Evolutionary conservation across 768 basidiomycete genomes (phyloP).

Genomic region (Saitozyma podzolica): DNA sequence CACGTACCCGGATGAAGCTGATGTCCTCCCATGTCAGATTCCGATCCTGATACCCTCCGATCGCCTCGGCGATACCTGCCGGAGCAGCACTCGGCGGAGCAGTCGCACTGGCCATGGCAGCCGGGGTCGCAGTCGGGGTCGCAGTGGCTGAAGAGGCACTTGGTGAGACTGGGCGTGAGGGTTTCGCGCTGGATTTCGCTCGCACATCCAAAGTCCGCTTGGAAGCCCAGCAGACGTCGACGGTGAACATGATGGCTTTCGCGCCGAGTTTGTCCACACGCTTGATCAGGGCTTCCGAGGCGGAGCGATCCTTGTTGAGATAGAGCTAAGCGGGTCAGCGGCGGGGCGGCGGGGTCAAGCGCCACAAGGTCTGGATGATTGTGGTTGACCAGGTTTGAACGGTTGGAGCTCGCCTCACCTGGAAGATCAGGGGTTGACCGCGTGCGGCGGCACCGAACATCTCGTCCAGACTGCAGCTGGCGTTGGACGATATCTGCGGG

Average conservation of each 20-base stretch:
- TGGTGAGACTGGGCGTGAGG: too few relatives aligned
- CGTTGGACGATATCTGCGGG: slow-evolving; percentile 51
- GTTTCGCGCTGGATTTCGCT: slow-evolving; percentile 23
- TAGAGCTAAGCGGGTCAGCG: slow-evolving; percentile 58
- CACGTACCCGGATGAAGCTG: slow-evolving; percentile 38
- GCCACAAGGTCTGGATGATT: too few relatives aligned
- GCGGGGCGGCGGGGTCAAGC: too few relatives aligned
- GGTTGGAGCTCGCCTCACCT: slow-evolving; percentile 21
- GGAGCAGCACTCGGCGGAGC: slow-evolving; percentile 12
- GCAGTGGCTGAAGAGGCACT: too few relatives aligned
- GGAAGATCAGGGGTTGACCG: slow-evolving; percentile 50
- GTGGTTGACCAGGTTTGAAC: too few relatives aligned
- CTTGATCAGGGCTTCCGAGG: slow-evolving; percentile 58
- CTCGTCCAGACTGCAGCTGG: slow-evolving; percentile 52
- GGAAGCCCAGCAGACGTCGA: slow-evolving; percentile 59
- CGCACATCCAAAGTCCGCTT: slow-evolving; percentile 59
- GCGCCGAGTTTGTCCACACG: slow-evolving; percentile 73
- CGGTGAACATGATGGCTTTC: slow-evolving; percentile 85
- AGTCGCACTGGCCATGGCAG: too few relatives aligned
- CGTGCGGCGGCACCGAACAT: slow-evolving; percentile 42
- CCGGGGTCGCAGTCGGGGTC: too few relatives aligned
- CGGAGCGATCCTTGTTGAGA: slow-evolving; percentile 64
- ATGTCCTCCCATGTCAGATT: slow-evolving; percentile 51
- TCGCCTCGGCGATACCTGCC: slow-evolving; percentile 44
- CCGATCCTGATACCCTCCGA: slow-evolving; percentile 50